phyloP scores from a whole-genome alignment of 352 stramenopile genomes.

The Thraustochytrium striatum region DNA sequence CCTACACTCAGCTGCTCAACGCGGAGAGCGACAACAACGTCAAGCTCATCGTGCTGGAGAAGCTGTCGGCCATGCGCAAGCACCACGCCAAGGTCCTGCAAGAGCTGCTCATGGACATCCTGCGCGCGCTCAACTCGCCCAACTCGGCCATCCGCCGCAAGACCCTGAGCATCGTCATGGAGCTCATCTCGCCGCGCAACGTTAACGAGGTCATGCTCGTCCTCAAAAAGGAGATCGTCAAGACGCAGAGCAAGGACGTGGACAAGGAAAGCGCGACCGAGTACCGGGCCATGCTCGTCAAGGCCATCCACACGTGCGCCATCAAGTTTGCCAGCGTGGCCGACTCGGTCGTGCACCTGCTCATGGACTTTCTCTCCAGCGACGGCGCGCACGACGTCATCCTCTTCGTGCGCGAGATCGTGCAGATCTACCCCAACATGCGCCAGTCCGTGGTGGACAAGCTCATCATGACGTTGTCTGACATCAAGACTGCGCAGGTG shows the following conservation, averaged over 20 bases:
- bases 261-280: slow-evolving; percentile 82
- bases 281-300: slow-evolving; percentile 96
- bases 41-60: slow-evolving; percentile 98
- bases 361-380: slow-evolving; percentile 96
- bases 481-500: slow-evolving; percentile 89
- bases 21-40: slow-evolving; percentile 99
- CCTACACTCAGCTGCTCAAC: slow-evolving; percentile 94
- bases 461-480: slow-evolving; percentile 83
- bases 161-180: slow-evolving; percentile 95
- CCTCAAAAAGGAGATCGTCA: slow-evolving; percentile 79
- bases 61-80: slow-evolving; percentile 92
- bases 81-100: slow-evolving; percentile 85
- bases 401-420: slow-evolving; percentile 96
- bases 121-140: slow-evolving; percentile 89
- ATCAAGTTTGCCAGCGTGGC: slow-evolving; percentile 95
- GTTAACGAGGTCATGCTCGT: slow-evolving; percentile 92
- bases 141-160: slow-evolving; percentile 95
- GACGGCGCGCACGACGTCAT: slow-evolving; percentile 97
- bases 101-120: slow-evolving; percentile 98
- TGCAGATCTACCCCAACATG: slow-evolving; percentile 90
- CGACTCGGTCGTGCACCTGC: slow-evolving; percentile 91
- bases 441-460: slow-evolving; percentile 86
- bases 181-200: slow-evolving; percentile 91
- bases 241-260: slow-evolving; percentile 64
- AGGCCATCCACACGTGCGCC: slow-evolving; percentile 94